Base-by-base conservation (phyloP, 1,139 yeast genomes). In the Kodamaea suecica region DNA sequence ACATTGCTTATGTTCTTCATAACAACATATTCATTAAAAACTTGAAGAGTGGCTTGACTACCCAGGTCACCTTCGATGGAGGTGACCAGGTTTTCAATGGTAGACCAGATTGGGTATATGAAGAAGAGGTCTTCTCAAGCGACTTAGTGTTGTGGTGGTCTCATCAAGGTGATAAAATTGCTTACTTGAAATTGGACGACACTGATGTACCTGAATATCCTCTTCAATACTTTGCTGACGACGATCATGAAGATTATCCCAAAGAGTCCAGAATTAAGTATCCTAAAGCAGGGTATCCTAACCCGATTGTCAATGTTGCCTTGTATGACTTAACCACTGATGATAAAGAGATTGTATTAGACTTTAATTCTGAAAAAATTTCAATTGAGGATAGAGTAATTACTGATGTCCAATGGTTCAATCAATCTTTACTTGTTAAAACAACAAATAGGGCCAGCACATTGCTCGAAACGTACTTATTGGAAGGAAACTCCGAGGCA, bases 51-150 rank as follows among this genome's bases (percentile, higher is more conserved):
- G 40, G 36, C 9, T 17, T 15, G 5, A 46, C 53, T n/a, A 48
- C 50, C 1, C 70, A 65, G 39, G 57, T 76, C 4, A 75, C 81
- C 1, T 45, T 38, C 35, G 82, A 76, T 47, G 82, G 81, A 2
- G 61, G 70, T 17, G 60, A 53, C 3, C 64, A 73, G 34, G 57
- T 75, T 3, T 74, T 76, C 49, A 65, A 76, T 43, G 82, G 81
- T 15, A 70, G 70, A 38, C 79, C 81, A 1, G 81, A 76, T 47
- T 76, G 82, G 82, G 80, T 76, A 7, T 76, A 76, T 44, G 82
- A 76, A 50, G 82, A 76, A 47, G 82, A 76, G 45, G 80, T 76
- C 3, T 73, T 65, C 40, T 70, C 63, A 14, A 50, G 65, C 27
- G 80, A 75, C 42, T 58, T 65, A 15, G 76, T 73, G 2, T 50